Evolutionary conservation across 2,329 filamentous ascomycete genomes (phyloP).

Genomic region (Trichocomaceae sp.): DNA sequence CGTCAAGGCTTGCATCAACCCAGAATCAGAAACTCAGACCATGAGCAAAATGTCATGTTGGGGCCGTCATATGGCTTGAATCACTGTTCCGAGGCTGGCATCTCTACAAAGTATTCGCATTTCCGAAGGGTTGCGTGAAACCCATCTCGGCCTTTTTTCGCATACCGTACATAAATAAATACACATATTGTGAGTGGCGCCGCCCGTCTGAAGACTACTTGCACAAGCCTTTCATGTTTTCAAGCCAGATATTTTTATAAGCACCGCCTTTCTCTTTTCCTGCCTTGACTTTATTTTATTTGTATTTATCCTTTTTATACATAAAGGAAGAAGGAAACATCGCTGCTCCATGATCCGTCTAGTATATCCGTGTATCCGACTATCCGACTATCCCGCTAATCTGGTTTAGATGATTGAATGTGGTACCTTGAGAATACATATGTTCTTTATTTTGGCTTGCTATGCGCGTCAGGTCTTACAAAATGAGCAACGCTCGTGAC

Average conservation of each 20-base stretch:
- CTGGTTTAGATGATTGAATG: neutral
- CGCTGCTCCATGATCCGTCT: neutral
- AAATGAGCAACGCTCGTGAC: conserved; percentile 36
- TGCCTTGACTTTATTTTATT: neutral
- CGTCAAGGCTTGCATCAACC: neutral
- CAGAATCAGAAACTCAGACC: neutral
- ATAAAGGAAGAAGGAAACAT: neutral
- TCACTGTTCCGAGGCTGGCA: neutral
- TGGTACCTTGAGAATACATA: neutral
- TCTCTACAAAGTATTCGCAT: neutral
- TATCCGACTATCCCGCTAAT: neutral
- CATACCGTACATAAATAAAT: too few relatives aligned
- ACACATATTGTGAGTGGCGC: neutral
- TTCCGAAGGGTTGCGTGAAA: neutral
- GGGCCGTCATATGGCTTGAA: neutral
- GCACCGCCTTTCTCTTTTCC: neutral
- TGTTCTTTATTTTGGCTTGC: conserved; percentile 7
- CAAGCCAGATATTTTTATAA: neutral
- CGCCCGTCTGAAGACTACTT: neutral
- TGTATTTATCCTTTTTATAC: neutral
- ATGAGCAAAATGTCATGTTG: neutral
- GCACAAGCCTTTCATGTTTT: neutral
- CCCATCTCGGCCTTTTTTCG: too few relatives aligned
- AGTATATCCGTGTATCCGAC: too few relatives aligned
- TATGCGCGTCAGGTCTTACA: conserved; percentile 13